Evolutionary conservation across 2,329 filamentous ascomycete species (phyloP).

Genomic region (Daldinia sp.): DNA sequence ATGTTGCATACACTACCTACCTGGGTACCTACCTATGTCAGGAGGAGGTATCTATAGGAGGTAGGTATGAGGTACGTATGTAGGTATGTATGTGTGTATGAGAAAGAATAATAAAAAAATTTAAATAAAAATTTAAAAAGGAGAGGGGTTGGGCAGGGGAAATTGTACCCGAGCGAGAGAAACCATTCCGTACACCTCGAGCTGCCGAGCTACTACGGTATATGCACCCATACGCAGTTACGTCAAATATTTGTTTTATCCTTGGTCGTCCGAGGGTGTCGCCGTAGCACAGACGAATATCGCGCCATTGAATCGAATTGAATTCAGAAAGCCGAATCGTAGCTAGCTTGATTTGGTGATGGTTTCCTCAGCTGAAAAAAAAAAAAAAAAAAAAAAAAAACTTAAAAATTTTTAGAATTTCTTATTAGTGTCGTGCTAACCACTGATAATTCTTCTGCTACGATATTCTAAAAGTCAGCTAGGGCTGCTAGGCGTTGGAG

Average conservation of each 20-base stretch:
- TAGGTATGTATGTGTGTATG: not conserved
- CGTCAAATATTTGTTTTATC: not conserved
- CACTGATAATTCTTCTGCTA: not conserved
- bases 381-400: no score
- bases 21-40: not conserved
- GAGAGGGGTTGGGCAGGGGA: conserved; percentile 14
- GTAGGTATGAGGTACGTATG: not conserved
- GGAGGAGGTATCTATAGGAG: no score
- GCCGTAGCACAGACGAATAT: conserved; percentile 24
- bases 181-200: conserved; percentile 9
- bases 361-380: conserved; percentile 30
- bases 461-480: not conserved
- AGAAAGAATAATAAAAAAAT: no score
- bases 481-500: not conserved
- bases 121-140: not conserved
- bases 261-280: conserved; percentile 15
- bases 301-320: conserved; percentile 3
- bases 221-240: not conserved
- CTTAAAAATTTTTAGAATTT: no score
- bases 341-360: conserved; percentile 17
- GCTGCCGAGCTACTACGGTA: conserved; percentile 5
- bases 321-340: conserved; percentile 11
- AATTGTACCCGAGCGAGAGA: conserved; percentile 24
- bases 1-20: not conserved
- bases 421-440: not conserved